Conservation (phyloP, 345 rosid species). For the Eucalyptus grandis region DNA sequence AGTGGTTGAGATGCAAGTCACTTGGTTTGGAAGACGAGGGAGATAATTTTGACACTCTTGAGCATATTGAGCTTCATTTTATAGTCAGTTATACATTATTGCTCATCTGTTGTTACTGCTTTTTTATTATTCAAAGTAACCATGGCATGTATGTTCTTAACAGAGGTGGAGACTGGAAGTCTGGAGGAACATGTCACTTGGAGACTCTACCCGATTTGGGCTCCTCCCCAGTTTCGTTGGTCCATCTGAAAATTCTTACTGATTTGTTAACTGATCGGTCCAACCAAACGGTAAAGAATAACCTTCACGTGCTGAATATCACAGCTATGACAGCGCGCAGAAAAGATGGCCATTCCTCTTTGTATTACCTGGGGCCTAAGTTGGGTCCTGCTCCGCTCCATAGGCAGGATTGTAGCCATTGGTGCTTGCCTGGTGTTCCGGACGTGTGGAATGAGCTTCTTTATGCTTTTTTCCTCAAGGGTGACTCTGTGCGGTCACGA, state of each 20-base stretch:
- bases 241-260: slow-evolving; percentile 11
- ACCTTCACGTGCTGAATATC: slow-evolving; percentile 40
- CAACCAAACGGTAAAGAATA: slow-evolving; percentile 9
- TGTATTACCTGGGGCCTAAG: slow-evolving; percentile 39
- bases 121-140: background rate
- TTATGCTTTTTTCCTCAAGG: slow-evolving; percentile 33
- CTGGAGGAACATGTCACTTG: slow-evolving; percentile 49
- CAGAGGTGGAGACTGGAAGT: slow-evolving; percentile 64
- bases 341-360: slow-evolving; percentile 68
- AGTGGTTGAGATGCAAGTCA: background rate
- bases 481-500: background rate
- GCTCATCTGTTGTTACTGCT: background rate
- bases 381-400: slow-evolving; percentile 36
- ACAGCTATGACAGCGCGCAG: slow-evolving; percentile 50
- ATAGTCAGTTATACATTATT: background rate
- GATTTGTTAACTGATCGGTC: slow-evolving; percentile 12
- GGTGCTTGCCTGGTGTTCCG: slow-evolving; percentile 92
- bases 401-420: slow-evolving; percentile 84
- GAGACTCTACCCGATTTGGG: slow-evolving; percentile 59
- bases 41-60: background rate
- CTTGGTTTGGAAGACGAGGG: background rate
- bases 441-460: slow-evolving; percentile 65
- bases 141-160: background rate
- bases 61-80: background rate
- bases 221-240: slow-evolving; percentile 9